Evolutionary conservation across 202 grass and related monocot genomes (phyloP), one percentile per base, ranked within the genome.

Genomic region (Bolboschoenoplectus hybrid): DNA sequence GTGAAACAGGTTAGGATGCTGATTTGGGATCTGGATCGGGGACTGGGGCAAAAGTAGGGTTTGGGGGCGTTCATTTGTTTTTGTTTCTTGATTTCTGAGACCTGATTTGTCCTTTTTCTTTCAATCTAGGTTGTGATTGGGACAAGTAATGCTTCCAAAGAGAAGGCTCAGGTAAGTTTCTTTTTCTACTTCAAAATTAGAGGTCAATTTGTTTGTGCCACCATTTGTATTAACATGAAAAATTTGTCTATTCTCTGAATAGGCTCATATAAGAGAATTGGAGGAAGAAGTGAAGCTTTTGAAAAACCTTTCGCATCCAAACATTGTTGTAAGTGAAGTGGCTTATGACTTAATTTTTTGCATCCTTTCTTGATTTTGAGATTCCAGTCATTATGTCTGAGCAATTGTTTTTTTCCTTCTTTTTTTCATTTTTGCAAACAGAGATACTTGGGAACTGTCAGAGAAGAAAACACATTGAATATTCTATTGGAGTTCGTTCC

Each of bases 211-310:
- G 10, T 62, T 74, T 60, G 9, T 45, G 36, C 70, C 81, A 36
- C 4, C 58, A 19, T 56, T 81, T 67, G 44, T 41, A 52, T 51
- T 72, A 83, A 58, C 35, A 14, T 26, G 50, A 83, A 49, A 4
- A 1, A 38, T 84, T 53, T 84, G n/a, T 83, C 40, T 85, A 8
- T 87, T 26, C 74, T 85, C 17, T 85, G 46, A 38, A 35, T 64
- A 98, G 96, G 96, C 90, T 75, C 93, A 98, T 86, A 91, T 96
- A 85, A 89, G 80, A 86, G 96, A 98, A 82, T 91, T 98, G 4
- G 96, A 98, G 85, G 96, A 98, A 86, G 97, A 98, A 91, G 97
- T 98, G 80, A 98, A 98, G 82, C 90, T 96, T 87, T 88, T 98
- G 16, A 98, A 91, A 86, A 96, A 94, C 80, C 83, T 94, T 58